Conservation (phyloP, 1,139 yeast genomes). For the Kodamaea plutei region DNA sequence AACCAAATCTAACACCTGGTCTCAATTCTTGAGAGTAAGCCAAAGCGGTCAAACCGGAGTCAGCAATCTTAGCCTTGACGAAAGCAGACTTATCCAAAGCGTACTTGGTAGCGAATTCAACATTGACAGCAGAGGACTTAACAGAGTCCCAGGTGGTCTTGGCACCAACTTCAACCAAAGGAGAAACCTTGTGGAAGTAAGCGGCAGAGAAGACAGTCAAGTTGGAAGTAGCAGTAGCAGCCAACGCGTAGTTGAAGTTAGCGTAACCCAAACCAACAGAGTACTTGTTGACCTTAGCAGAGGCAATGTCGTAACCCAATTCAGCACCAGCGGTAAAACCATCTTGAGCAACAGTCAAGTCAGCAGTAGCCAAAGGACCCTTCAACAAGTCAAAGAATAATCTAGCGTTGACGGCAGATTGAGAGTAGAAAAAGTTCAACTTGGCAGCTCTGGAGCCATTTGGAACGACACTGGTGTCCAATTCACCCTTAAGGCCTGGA, state of each 20-base stretch:
- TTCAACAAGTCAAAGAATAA: constrained; percentile 92
- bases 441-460: constrained; percentile 85
- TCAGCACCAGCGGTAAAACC: constrained; percentile 98
- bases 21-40: constrained; percentile 93
- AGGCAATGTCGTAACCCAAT: constrained; percentile 90
- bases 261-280: constrained; percentile 93
- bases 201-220: constrained; percentile 91
- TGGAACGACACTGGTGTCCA: constrained; percentile 86
- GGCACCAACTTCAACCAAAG: constrained; percentile 94
- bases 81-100: constrained; percentile 80
- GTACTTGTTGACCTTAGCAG: constrained; percentile 91
- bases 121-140: constrained; percentile 62
- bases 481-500: constrained; percentile 93
- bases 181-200: constrained; percentile 93
- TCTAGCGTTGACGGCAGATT: constrained; percentile 91
- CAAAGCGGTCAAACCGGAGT: constrained; percentile 91
- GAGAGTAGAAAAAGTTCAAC: constrained; percentile 87
- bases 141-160: constrained; percentile 93
- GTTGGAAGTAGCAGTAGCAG: constrained; percentile 86
- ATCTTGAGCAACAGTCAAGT: constrained; percentile 90
- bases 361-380: constrained; percentile 95
- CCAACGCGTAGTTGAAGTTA: constrained; percentile 82
- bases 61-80: constrained; percentile 95
- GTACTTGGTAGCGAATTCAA: constrained; percentile 97
- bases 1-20: constrained; percentile 96